Conservation (phyloP, 2,329 filamentous ascomycete genomes). For the Ophiocordyceps robertsii region DNA sequence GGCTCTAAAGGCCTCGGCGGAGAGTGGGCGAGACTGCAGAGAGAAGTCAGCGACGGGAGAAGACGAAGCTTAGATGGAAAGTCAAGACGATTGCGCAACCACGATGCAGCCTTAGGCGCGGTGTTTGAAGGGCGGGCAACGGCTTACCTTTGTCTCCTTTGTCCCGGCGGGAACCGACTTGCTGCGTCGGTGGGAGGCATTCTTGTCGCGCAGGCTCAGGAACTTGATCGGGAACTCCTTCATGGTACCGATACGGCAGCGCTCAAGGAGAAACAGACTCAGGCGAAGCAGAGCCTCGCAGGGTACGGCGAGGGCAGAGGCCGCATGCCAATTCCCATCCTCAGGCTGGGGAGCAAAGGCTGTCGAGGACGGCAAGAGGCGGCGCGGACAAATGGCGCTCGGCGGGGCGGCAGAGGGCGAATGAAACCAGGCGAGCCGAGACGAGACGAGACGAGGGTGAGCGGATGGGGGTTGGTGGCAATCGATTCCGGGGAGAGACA, state of each 20-base stretch:
- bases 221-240: constrained; percentile 50
- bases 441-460: background rate
- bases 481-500: too few relatives aligned
- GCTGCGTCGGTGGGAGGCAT: constrained; percentile 35
- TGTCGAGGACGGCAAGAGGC: background rate
- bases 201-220: constrained; percentile 57
- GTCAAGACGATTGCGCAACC: background rate
- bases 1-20: constrained; percentile 44
- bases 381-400: background rate
- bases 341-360: constrained; percentile 6
- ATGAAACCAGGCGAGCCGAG: background rate
- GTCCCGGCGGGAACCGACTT: constrained; percentile 39
- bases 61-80: background rate
- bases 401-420: background rate
- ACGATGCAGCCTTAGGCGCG: too few relatives aligned
- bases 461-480: background rate
- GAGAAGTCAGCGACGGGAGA: background rate
- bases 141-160: constrained; percentile 29
- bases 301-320: constrained; percentile 17
- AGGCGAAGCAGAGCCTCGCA: constrained; percentile 12
- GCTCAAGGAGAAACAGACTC: background rate
- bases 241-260: constrained; percentile 22
- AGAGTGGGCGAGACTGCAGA: constrained; percentile 34
- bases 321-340: constrained; percentile 15
- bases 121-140: background rate